A percentile compares a stretch with the other conserved stretches of the same genome.
These are phyloP conservation scores for Penicillium maclennaniae DNA, from an alignment of 495 filamentous ascomycete genomes.

Conservation along the genomic window DNA sequence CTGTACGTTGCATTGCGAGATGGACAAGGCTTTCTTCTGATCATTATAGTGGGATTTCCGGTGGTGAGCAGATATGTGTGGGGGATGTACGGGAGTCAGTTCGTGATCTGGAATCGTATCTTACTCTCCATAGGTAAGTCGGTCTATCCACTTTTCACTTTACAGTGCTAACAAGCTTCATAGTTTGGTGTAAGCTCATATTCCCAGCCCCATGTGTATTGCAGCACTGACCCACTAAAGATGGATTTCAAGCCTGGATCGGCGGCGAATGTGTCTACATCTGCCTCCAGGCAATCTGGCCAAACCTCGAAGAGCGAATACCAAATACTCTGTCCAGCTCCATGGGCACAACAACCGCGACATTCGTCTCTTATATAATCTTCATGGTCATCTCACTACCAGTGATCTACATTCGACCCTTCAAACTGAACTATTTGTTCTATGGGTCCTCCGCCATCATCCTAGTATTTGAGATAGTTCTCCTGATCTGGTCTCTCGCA, in stretches of 20 bases:
- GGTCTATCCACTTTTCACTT: not conserved
- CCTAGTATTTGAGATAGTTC: not conserved
- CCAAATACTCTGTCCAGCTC: slow-evolving; percentile 23
- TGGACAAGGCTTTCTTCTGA: not conserved
- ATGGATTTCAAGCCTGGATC: slow-evolving; percentile 27
- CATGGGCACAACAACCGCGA: slow-evolving; percentile 25
- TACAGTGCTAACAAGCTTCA: not conserved
- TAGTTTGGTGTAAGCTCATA: not conserved
- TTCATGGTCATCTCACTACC: slow-evolving; percentile 19
- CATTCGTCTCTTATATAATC: slow-evolving; percentile 23
- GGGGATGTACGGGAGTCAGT: slow-evolving; percentile 23
- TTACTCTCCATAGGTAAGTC: slow-evolving; percentile 23
- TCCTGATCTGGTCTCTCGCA: not conserved
- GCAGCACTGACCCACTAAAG: slow-evolving; percentile 1
- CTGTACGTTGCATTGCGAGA: slow-evolving; percentile 5
- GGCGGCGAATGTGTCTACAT: slow-evolving; percentile 27
- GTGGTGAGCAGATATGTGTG: slow-evolving; percentile 25
- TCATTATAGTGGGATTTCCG: slow-evolving; percentile 17
- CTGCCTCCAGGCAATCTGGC: slow-evolving; percentile 22
- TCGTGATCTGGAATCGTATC: slow-evolving; percentile 30
- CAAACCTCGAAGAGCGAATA: slow-evolving; percentile 18
- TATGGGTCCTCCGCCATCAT: slow-evolving; percentile 11
- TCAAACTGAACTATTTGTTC: slow-evolving; percentile 14
- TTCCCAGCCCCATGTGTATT: not conserved
- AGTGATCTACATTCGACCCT: slow-evolving; percentile 13